phyloP scores from a whole-genome alignment of 768 basidiomycete species.

The Pulveroboletus sp. region DNA sequence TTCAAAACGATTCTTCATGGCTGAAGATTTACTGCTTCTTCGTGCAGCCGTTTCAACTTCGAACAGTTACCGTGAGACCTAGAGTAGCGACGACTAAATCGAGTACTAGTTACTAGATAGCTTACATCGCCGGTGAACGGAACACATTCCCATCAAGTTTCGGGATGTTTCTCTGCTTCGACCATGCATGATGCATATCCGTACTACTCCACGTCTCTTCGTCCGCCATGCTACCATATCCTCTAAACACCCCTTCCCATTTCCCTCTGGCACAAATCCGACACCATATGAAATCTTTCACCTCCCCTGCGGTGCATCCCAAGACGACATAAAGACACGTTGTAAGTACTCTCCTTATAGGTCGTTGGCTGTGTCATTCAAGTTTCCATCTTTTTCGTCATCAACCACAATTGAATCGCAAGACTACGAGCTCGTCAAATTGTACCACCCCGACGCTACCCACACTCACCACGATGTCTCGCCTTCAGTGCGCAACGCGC shows the following conservation, averaged over 20 bases:
- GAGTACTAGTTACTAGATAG: not conserved
- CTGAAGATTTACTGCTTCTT: too few relatives aligned
- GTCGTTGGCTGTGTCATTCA: too few relatives aligned
- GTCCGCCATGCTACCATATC: slow-evolving; percentile 11
- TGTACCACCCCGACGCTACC: slow-evolving; percentile 69
- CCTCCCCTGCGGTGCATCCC: slow-evolving; percentile 51
- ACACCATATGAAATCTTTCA: slow-evolving; percentile 76
- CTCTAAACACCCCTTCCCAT: slow-evolving; percentile 37
- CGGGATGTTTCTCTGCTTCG: not conserved
- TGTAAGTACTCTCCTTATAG: slow-evolving; percentile 43
- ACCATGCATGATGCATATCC: not conserved
- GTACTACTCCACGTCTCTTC: not conserved
- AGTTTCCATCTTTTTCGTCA: too few relatives aligned
- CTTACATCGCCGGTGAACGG: not conserved
- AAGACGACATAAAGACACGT: slow-evolving; percentile 61
- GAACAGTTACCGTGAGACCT: too few relatives aligned
- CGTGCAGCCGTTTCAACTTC: too few relatives aligned
- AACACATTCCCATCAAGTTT: not conserved
- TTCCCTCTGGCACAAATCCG: slow-evolving; percentile 51
- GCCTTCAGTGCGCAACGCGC: slow-evolving; percentile 46
- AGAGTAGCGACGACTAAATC: too few relatives aligned
- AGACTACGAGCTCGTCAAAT: slow-evolving; percentile 72
- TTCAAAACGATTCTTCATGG: too few relatives aligned
- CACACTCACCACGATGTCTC: slow-evolving; percentile 37
- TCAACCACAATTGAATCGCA: slow-evolving; percentile 21